A percentile compares a stretch with the other conserved stretches of the same genome.
These are phyloP conservation scores for Pichia sp. DNA, from an alignment of 1,139 yeast species.

Conservation along the genomic window DNA sequence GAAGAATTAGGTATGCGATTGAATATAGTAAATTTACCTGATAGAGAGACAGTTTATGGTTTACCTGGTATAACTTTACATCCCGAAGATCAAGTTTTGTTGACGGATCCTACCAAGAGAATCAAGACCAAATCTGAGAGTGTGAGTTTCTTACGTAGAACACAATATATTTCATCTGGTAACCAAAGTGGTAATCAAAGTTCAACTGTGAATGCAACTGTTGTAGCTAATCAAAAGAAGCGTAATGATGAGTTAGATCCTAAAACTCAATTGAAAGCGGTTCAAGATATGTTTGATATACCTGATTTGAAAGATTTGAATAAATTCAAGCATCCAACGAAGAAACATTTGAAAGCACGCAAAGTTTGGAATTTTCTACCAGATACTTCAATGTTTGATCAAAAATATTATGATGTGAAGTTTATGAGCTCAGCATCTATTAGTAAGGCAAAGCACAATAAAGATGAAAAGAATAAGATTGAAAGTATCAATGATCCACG, in stretches of 20 bases:
- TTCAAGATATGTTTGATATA: conserved; percentile 72
- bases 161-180: conserved; percentile 70
- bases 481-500: conserved; percentile 35
- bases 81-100: conserved; percentile 65
- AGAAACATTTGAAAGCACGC: conserved; percentile 66
- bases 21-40: conserved; percentile 62
- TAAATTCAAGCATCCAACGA: conserved; percentile 65
- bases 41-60: conserved; percentile 44
- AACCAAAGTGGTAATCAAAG: conserved; percentile 7
- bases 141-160: conserved; percentile 85
- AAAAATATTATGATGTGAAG: conserved; percentile 62
- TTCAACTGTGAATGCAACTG: conserved; percentile 1
- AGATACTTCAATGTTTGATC: conserved; percentile 82
- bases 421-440: conserved; percentile 75
- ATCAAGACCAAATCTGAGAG: conserved; percentile 44
- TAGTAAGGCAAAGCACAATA: conserved; percentile 27
- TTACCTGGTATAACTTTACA: conserved; percentile 38
- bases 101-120: conserved; percentile 58
- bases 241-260: conserved; percentile 44
- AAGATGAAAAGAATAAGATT: conserved; percentile 32
- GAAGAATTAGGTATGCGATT: conserved; percentile 77
- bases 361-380: conserved; percentile 79
- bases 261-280: conserved; percentile 53
- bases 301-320: conserved; percentile 37
- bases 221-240: neutral